These are phyloP conservation scores for Vicia faba DNA, from an alignment of 306 rosid genomes.

Conservation along the genomic window DNA sequence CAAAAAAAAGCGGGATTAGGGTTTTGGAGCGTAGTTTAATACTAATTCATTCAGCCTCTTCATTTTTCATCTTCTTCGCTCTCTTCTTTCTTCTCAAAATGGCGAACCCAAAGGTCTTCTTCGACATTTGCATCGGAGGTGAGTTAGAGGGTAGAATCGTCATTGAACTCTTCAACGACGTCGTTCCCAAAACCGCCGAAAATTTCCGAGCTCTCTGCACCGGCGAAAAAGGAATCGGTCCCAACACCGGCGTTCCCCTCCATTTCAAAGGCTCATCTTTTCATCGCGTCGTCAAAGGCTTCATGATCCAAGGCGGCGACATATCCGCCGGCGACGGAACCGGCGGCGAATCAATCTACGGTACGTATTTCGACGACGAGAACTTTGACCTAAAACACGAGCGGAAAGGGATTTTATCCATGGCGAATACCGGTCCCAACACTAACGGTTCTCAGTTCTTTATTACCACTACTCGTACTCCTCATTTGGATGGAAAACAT, in stretches of 20 bases:
- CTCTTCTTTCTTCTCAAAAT: constrained; percentile 28
- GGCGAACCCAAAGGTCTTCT: constrained; percentile 60
- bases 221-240: constrained; percentile 65
- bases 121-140: constrained; percentile 64
- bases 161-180: constrained; percentile 61
- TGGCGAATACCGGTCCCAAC: constrained; percentile 71
- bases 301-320: constrained; percentile 87
- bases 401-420: constrained; percentile 69
- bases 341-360: constrained; percentile 82
- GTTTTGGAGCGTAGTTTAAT: constrained; percentile 14
- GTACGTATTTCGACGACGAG: constrained; percentile 68
- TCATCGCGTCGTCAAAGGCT: constrained; percentile 75
- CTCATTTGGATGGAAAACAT: constrained; percentile 79
- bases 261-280: constrained; percentile 70
- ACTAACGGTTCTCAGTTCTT: constrained; percentile 76
- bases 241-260: constrained; percentile 55
- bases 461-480: constrained; percentile 55
- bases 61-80: background rate
- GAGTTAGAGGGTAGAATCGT: constrained; percentile 73
- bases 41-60: background rate
- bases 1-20: constrained; percentile 42
- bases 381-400: constrained; percentile 74
- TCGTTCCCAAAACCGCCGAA: constrained; percentile 79
- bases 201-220: constrained; percentile 81
- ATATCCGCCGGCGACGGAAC: constrained; percentile 63